Evolutionary conservation across 306 rosid genomes (phyloP).

Genomic region (Vigna trinervia): DNA sequence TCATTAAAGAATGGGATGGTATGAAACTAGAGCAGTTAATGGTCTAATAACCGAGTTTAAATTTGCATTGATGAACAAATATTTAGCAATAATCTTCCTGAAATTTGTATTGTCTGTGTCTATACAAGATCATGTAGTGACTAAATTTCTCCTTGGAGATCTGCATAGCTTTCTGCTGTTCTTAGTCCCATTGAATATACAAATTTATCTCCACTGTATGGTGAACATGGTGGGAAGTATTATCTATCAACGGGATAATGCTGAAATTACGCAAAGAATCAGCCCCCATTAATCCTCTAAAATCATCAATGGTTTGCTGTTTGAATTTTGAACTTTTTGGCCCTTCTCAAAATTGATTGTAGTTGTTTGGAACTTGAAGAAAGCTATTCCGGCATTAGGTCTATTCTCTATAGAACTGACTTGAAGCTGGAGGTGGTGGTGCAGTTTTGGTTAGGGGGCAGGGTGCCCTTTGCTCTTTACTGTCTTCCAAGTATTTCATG

Average conservation of each 20-base stretch:
- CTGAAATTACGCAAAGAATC: no score
- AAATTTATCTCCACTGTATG: no score
- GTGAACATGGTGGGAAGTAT: no score
- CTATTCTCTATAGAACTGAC: no score
- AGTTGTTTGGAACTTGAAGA: not conserved
- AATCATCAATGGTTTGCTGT: not conserved
- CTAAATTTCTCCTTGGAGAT: no score
- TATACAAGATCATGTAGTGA: not conserved
- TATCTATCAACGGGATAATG: not conserved
- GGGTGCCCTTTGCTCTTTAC: not conserved
- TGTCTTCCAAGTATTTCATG: not conserved
- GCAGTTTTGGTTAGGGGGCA: not conserved
- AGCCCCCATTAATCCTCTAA: no score
- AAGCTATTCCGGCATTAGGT: not conserved
- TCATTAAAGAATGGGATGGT: conserved; percentile 3
- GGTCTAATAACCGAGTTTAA: not conserved
- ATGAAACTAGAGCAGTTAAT: conserved; percentile 14
- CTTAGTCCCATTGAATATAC: no score
- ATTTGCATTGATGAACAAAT: not conserved
- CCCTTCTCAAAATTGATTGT: not conserved
- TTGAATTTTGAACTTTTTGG: not conserved
- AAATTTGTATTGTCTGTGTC: conserved; percentile 9
- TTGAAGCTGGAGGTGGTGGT: no score
- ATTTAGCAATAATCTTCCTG: conserved; percentile 2
- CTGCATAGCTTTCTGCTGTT: no score